Percentiles rank a stretch among this genome's conserved stretches.
Evolutionary conservation across 106 monocot species (phyloP).

Genomic region (Gastrodia elata): DNA sequence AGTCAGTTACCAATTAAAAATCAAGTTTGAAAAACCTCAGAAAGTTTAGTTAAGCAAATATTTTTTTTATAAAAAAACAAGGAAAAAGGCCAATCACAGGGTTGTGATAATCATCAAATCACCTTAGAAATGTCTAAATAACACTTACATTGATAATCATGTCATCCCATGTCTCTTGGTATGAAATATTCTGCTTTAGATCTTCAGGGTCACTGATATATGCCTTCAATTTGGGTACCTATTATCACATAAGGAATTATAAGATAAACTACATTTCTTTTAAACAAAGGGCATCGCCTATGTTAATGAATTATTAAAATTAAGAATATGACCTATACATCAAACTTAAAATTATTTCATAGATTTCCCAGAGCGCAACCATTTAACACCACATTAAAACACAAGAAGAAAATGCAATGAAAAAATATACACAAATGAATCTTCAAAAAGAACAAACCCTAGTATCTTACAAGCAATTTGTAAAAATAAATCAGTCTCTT

Average conservation of each 20-base stretch:
- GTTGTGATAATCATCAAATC: background rate
- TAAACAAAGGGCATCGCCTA: background rate
- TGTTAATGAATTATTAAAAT: background rate
- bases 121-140: constrained; percentile 9
- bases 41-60: background rate
- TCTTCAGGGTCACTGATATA: constrained; percentile 94
- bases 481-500: background rate
- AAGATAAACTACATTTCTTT: constrained; percentile 10
- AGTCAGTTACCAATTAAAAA: background rate
- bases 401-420: background rate
- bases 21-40: background rate
- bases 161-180: constrained; percentile 92
- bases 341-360: background rate
- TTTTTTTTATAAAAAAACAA: background rate
- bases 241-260: constrained; percentile 33
- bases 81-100: background rate
- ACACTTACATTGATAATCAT: constrained; percentile 90
- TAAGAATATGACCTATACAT: background rate
- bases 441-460: background rate
- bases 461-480: background rate
- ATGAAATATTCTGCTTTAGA: constrained; percentile 70
- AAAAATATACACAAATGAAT: background rate
- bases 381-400: background rate
- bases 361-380: background rate
- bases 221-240: constrained; percentile 97